phyloP scores from a whole-genome alignment of 2,329 filamentous ascomycete species.

The Rhynchosporium agropyri region DNA sequence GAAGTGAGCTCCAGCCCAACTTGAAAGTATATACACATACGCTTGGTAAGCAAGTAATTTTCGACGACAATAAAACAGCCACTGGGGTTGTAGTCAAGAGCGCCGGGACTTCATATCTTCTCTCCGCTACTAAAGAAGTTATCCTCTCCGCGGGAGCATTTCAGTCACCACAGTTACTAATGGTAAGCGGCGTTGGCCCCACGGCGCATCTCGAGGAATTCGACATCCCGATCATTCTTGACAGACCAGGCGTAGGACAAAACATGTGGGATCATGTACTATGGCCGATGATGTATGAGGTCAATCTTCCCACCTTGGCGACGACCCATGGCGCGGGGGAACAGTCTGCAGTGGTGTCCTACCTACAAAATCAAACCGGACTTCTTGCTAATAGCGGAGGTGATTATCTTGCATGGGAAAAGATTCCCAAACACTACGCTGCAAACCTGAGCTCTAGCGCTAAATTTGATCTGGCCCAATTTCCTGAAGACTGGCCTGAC shows the following conservation, averaged over 20 bases:
- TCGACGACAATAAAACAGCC: conserved; percentile 26
- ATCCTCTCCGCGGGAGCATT: conserved; percentile 50
- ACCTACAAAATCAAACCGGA: too few species aligned
- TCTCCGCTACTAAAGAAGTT: conserved; percentile 24
- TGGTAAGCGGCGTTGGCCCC: conserved; percentile 43
- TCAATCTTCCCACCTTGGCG: conserved; percentile 37
- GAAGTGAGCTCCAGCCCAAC: conserved; percentile 11
- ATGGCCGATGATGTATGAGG: conserved; percentile 36
- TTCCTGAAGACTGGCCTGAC: conserved; percentile 40
- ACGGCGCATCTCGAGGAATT: conserved; percentile 45
- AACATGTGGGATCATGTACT: conserved; percentile 49
- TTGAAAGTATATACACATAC: conserved; percentile 27
- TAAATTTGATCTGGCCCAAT: conserved; percentile 43
- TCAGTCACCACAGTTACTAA: conserved; percentile 52
- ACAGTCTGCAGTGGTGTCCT: too few species aligned
- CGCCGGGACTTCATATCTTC: conserved; percentile 40
- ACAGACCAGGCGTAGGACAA: conserved; percentile 47
- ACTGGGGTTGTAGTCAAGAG: conserved; percentile 43
- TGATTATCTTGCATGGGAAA: conserved; percentile 45
- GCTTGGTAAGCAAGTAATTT: conserved; percentile 28
- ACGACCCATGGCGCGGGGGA: neutral
- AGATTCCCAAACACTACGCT: conserved; percentile 27
- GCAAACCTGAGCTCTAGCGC: conserved; percentile 43
- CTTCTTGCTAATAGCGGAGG: neutral
- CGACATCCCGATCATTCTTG: conserved; percentile 51